Base-by-base conservation (phyloP, 805 yeast genomes). In the Lipomyces starkeyi region DNA sequence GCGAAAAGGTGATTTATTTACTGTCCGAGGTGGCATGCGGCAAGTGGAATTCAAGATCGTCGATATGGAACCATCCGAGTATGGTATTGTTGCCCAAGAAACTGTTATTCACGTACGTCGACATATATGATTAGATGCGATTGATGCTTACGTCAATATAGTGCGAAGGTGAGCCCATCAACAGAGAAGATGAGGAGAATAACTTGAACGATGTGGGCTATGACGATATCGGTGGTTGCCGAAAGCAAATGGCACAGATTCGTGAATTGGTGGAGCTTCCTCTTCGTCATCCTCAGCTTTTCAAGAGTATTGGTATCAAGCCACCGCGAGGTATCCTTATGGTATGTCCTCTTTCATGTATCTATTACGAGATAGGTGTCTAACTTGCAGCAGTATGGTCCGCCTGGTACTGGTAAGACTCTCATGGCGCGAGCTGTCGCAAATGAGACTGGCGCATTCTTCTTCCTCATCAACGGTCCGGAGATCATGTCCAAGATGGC, bases 401-500 rank as follows among this genome's bases (percentile, higher is more conserved):
- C 99, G 61, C 99, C 99, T 43, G 99, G 99, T 87, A 95, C 99
- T 17, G 99, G 99, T 91, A 95, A 95, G 82, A 95, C 99, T 40
- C 85, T 95, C 74, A 93, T 95, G 97, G 99, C 99, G 1, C 89
- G 99, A 80, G 99, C 99, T n/a, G 99, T 95, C 63, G 99, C 99
- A 59, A 95, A 95, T 76, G 99, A 95, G 82, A 95, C 99, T 29
- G 99, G 99, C 78, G 99, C 99, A 1, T 95, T 95, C 80, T 95
- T 95, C 87, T 95, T 95, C 80, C 86, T 95, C 76, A 95, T 95
- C 80, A 95, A 95, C 79, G 99, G 99, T 81, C 99, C 99, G 9
- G 99, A 95, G 82, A 97, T 95, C 77, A 95, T 95, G 99, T 93
- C 98, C 65, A 95, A 95, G 83, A 95, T 95, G 99, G 99, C 99